Conservation (phyloP, 2,329 filamentous ascomycete species). For the Neurospora sp. region DNA sequence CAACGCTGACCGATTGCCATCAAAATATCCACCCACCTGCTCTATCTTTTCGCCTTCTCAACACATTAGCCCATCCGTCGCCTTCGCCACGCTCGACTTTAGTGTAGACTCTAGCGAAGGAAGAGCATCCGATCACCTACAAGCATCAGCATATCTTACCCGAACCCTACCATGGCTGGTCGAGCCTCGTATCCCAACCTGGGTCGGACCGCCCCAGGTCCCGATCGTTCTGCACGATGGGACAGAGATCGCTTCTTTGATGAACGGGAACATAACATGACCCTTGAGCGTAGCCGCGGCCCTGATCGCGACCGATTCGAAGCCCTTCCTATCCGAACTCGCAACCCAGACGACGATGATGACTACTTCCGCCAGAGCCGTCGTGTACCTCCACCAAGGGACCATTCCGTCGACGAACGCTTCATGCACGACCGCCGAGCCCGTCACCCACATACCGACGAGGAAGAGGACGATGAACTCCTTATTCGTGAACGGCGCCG, state of each 20-base stretch:
- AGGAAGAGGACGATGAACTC: slow-evolving; percentile 37
- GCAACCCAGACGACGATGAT: slow-evolving; percentile 30
- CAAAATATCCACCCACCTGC: background rate
- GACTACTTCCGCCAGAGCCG: slow-evolving; percentile 28
- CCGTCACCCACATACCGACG: slow-evolving; percentile 16
- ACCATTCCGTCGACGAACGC: slow-evolving; percentile 38
- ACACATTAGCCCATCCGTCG: background rate
- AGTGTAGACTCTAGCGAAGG: background rate
- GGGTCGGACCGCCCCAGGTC: background rate
- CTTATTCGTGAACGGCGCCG: slow-evolving; percentile 34
- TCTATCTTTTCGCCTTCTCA: background rate
- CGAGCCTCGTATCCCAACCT: slow-evolving; percentile 14
- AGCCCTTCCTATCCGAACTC: slow-evolving; percentile 21
- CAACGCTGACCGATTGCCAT: background rate
- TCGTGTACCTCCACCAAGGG: slow-evolving; percentile 22
- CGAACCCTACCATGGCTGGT: slow-evolving; percentile 13
- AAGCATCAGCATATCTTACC: background rate
- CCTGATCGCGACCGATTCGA: slow-evolving; percentile 39
- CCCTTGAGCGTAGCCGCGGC: slow-evolving; percentile 34
- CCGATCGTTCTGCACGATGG: slow-evolving; percentile 36
- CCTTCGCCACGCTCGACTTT: background rate
- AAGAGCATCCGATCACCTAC: background rate
- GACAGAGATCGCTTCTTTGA: slow-evolving; percentile 43
- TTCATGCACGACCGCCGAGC: slow-evolving; percentile 32
- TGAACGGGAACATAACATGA: slow-evolving; percentile 27